Conservation (phyloP, 225 moss, liverwort and hornwort species). For the Rhytidiadelphus loreus region DNA sequence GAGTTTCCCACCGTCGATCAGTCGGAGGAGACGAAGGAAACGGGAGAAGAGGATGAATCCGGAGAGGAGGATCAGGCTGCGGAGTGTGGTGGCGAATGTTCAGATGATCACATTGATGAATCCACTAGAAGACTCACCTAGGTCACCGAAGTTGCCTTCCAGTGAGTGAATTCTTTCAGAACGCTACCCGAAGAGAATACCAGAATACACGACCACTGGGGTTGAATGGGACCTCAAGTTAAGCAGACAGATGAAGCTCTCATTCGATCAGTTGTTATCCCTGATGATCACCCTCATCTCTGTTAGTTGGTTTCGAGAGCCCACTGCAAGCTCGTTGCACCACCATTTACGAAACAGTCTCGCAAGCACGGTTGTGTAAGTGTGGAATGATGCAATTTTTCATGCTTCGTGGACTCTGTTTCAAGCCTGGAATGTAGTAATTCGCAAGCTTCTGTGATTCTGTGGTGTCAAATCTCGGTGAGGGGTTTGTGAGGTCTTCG, state of each 20-base stretch:
- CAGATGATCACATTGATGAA: too few relatives aligned
- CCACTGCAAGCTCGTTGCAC: not conserved
- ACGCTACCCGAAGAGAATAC: not conserved
- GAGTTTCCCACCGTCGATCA: too few relatives aligned
- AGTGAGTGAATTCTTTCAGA: too few relatives aligned
- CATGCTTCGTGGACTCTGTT: too few relatives aligned
- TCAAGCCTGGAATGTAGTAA: not conserved
- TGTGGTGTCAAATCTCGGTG: too few relatives aligned
- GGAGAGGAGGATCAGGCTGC: too few relatives aligned
- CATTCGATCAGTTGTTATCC: not conserved
- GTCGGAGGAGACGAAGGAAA: too few relatives aligned
- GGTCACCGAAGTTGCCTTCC: too few relatives aligned
- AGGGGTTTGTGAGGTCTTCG: too few relatives aligned
- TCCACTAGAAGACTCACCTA: too few relatives aligned
- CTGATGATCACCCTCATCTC: not conserved
- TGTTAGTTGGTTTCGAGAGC: not conserved
- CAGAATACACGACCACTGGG: not conserved
- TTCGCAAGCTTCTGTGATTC: not conserved
- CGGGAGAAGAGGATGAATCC: too few relatives aligned
- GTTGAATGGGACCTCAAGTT: not conserved
- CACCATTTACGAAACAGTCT: not conserved
- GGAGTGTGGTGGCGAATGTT: too few relatives aligned
- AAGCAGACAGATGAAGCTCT: not conserved
- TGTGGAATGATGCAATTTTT: not conserved
- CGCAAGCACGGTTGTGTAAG: not conserved